These are phyloP conservation scores for Ophiostoma triangulosporum DNA, from an alignment of 2,329 filamentous ascomycete genomes.

Conservation along the genomic window DNA sequence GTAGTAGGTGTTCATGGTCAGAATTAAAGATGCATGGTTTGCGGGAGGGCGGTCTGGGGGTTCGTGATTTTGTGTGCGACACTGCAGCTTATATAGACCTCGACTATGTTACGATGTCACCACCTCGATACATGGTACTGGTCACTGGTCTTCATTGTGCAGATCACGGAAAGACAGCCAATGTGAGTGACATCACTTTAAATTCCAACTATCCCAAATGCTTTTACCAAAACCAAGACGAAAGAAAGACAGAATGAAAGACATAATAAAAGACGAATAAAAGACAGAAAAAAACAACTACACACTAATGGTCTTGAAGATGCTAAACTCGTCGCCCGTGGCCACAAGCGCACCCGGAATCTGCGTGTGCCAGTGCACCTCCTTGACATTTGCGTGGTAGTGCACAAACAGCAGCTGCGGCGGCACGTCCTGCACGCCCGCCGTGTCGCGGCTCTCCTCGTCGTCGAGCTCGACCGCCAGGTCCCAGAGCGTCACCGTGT, in stretches of 20 bases:
- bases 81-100: too few relatives aligned
- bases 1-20: background rate
- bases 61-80: background rate
- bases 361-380: conserved; percentile 94
- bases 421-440: conserved; percentile 77
- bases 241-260: background rate
- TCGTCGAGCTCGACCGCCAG: conserved; percentile 92
- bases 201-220: background rate
- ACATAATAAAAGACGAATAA: background rate
- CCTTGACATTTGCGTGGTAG: conserved; percentile 89
- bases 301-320: conserved; percentile 74
- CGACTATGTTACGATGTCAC: background rate
- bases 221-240: background rate
- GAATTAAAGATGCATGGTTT: background rate
- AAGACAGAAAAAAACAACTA: conserved; percentile 20
- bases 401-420: conserved; percentile 94
- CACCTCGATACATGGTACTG: background rate
- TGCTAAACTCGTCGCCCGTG: conserved; percentile 79
- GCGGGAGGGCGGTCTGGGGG: background rate
- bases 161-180: background rate
- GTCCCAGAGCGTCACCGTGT: conserved; percentile 93
- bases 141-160: background rate
- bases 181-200: background rate
- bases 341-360: conserved; percentile 82
- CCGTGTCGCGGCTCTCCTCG: conserved; percentile 85